These are phyloP conservation scores for Cruciata laevipes DNA, from an alignment of 257 asterid genomes.

Conservation along the genomic window DNA sequence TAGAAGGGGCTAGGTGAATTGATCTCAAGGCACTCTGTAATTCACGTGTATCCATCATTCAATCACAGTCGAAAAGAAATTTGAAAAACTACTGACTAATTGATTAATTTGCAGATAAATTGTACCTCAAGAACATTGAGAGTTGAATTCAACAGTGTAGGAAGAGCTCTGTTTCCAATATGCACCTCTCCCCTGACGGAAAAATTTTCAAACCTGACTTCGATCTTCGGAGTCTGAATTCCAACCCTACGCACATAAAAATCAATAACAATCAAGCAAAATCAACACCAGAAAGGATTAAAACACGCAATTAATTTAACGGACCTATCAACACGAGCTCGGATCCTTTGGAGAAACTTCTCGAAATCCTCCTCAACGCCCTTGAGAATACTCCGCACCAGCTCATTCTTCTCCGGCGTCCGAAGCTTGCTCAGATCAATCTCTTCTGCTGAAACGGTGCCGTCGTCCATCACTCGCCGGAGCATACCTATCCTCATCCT, in stretches of 20 bases:
- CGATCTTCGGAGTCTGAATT: constrained; percentile 70
- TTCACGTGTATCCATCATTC: constrained; percentile 4
- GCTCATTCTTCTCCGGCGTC: constrained; percentile 13
- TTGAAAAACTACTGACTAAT: background rate
- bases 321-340: constrained; percentile 78
- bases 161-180: constrained; percentile 82
- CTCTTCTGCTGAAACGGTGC: background rate
- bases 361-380: constrained; percentile 89
- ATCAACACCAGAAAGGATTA: background rate
- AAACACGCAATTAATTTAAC: background rate
- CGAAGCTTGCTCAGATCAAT: constrained; percentile 1
- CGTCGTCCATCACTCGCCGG: constrained; percentile 61
- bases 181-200: constrained; percentile 63
- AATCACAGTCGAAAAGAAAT: background rate
- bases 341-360: constrained; percentile 60
- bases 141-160: constrained; percentile 65
- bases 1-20: constrained; percentile 30
- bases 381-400: constrained; percentile 54
- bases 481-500: constrained; percentile 70
- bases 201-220: constrained; percentile 69
- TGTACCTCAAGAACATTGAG: constrained; percentile 66
- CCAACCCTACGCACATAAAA: constrained; percentile 44
- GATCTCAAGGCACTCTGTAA: constrained; percentile 24
- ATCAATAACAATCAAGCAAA: background rate
- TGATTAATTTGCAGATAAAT: background rate